phyloP scores from a whole-genome alignment of 768 basidiomycete genomes.

The Flagelloscypha sp. region DNA sequence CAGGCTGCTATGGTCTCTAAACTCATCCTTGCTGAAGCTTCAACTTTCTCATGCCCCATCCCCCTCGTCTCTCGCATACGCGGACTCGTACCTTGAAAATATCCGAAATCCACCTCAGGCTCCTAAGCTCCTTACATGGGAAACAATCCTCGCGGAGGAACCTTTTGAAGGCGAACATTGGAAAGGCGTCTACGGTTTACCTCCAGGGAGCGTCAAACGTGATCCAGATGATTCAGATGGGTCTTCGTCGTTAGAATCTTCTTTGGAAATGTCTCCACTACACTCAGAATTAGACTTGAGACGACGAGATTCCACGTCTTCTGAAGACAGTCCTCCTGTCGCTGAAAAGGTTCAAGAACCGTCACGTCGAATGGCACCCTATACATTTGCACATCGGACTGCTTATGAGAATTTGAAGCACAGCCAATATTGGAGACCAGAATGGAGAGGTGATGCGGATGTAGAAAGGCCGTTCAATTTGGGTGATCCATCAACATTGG shows the following conservation, averaged over 20 bases:
- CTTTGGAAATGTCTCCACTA: too few species aligned
- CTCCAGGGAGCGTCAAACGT: conserved; percentile 33
- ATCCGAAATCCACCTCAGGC: conserved; percentile 36
- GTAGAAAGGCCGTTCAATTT: conserved; percentile 44
- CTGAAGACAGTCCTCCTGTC: too few species aligned
- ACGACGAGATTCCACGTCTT: too few species aligned
- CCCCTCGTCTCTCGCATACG: conserved; percentile 39
- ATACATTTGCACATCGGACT: conserved; percentile 38
- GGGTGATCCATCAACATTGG: conserved; percentile 67
- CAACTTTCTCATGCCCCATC: conserved; percentile 48
- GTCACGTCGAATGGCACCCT: conserved; percentile 15
- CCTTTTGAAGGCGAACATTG: conserved; percentile 84
- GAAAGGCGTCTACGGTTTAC: conserved; percentile 60
- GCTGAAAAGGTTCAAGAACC: too few species aligned
- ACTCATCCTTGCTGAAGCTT: conserved; percentile 29
- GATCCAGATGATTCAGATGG: neutral
- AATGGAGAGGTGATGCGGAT: conserved; percentile 47
- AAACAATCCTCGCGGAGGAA: conserved; percentile 71
- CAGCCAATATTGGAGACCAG: conserved; percentile 68
- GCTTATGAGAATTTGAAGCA: conserved; percentile 54
- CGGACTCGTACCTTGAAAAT: conserved; percentile 43
- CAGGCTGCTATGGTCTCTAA: neutral
- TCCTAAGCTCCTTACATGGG: conserved; percentile 51
- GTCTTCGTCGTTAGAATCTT: too few species aligned
- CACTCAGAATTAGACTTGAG: too few species aligned